Evolutionary conservation across 176 grass and related monocot genomes (phyloP).

Genomic region (Oryza meridionalis): DNA sequence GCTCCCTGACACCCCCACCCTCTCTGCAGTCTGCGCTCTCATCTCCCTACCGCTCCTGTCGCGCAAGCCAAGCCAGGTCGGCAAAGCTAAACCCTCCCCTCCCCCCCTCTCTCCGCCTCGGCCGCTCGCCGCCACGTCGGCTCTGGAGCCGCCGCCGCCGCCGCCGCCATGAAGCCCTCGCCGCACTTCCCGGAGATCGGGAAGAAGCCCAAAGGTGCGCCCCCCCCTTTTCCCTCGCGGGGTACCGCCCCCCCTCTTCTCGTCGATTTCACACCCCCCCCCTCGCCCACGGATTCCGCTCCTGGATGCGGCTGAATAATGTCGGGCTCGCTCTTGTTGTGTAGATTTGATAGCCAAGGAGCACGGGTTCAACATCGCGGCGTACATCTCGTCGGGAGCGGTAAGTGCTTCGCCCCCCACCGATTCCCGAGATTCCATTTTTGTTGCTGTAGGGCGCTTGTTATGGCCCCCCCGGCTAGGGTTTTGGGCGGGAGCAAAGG

Average conservation of each 20-base stretch:
- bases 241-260: too few relatives aligned
- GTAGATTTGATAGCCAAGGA: conserved; percentile 80
- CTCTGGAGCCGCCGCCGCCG: conserved; percentile 28
- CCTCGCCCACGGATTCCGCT: background rate
- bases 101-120: background rate
- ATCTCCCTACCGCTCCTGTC: too few relatives aligned
- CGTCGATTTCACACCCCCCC: background rate
- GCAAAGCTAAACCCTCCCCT: too few relatives aligned
- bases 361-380: conserved; percentile 66
- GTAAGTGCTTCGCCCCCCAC: conserved; percentile 33
- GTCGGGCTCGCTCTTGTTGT: background rate
- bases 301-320: conserved; percentile 24
- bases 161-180: conserved; percentile 62
- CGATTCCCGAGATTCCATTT: conserved; percentile 15
- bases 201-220: conserved; percentile 79
- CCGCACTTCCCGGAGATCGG: conserved; percentile 71
- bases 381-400: conserved; percentile 65
- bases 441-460: background rate
- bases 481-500: conserved; percentile 14
- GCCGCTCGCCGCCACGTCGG: conserved; percentile 28
- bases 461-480: conserved; percentile 18
- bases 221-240: background rate
- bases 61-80: too few relatives aligned
- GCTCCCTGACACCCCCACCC: too few relatives aligned
- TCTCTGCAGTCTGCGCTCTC: too few relatives aligned